phyloP scores from a whole-genome alignment of 192 early-diverging fungal species.

The Coemansia sp. region DNA sequence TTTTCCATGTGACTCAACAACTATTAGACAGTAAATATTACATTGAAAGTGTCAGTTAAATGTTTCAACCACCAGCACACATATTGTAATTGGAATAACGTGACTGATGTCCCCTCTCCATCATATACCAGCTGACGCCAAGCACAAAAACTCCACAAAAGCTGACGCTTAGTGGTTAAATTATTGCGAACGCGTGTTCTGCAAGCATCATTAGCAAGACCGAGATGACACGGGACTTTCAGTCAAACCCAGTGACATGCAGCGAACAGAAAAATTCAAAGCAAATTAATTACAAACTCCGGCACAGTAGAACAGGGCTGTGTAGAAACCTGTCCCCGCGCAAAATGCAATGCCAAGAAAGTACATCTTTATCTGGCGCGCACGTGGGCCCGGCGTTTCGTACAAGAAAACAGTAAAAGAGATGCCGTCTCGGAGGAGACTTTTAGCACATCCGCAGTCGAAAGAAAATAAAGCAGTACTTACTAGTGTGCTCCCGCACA shows the following conservation, averaged over 20 bases:
- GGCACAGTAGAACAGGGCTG: conserved; percentile 1
- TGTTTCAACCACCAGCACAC: not conserved
- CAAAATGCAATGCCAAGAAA: not conserved
- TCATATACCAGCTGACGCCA: not conserved
- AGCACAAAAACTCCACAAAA: not conserved
- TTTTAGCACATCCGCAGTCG: conserved; percentile 6
- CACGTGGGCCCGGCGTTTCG: not conserved
- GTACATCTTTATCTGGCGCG: not conserved
- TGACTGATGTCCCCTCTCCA: not conserved
- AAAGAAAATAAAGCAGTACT: conserved; percentile 11
- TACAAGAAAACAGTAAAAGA: conserved; percentile 7
- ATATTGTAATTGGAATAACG: conserved; percentile 1
- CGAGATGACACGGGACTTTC: not conserved
- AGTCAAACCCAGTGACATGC: not conserved
- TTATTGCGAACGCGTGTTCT: not conserved
- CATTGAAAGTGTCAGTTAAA: not conserved
- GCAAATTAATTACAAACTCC: conserved; percentile 9
- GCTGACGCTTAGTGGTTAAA: not conserved
- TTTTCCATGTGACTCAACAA: conserved; percentile 89
- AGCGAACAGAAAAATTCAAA: not conserved
- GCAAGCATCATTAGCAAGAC: conserved; percentile 1
- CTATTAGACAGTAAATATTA: conserved; percentile 45
- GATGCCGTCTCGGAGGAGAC: conserved; percentile 1
- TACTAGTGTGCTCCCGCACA: conserved; percentile 79
- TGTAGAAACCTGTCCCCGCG: conserved; percentile 2